phyloP scores from a whole-genome alignment of 345 rosid genomes.

The Gossypium mustelinum region DNA sequence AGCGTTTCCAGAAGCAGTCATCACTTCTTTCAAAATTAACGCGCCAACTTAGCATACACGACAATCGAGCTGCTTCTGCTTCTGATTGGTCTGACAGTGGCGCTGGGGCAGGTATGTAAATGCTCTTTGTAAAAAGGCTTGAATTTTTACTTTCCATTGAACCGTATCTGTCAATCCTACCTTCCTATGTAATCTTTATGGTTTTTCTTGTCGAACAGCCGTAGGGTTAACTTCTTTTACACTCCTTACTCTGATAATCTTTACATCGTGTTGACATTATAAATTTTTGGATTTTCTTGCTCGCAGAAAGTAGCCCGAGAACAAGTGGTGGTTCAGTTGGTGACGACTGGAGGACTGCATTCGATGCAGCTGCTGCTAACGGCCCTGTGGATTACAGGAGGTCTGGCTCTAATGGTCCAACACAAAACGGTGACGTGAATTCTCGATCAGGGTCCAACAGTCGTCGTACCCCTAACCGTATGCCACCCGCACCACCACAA shows the following conservation, averaged over 20 bases:
- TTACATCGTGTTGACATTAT: neutral
- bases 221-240: neutral
- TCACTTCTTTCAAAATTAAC: constrained; percentile 78
- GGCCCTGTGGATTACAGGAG: constrained; percentile 46
- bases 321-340: constrained; percentile 50
- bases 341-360: constrained; percentile 92
- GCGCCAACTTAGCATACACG: constrained; percentile 81
- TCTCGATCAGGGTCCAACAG: constrained; percentile 42
- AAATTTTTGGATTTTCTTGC: neutral
- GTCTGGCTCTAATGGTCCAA: constrained; percentile 53
- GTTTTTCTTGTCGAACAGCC: neutral
- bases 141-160: neutral
- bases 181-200: neutral
- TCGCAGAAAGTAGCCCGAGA: constrained; percentile 82
- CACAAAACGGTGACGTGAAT: constrained; percentile 63
- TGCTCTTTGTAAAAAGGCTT: neutral
- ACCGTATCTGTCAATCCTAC: neutral
- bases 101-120: constrained; percentile 43
- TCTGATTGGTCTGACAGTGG: constrained; percentile 64
- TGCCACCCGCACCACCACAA: constrained; percentile 68
- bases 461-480: constrained; percentile 73
- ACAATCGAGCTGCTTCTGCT: constrained; percentile 56
- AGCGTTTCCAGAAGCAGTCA: constrained; percentile 76
- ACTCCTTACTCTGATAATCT: neutral
- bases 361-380: constrained; percentile 62